Conservation (phyloP, 2,329 filamentous ascomycete species). For the Drechmeria coniospora region DNA sequence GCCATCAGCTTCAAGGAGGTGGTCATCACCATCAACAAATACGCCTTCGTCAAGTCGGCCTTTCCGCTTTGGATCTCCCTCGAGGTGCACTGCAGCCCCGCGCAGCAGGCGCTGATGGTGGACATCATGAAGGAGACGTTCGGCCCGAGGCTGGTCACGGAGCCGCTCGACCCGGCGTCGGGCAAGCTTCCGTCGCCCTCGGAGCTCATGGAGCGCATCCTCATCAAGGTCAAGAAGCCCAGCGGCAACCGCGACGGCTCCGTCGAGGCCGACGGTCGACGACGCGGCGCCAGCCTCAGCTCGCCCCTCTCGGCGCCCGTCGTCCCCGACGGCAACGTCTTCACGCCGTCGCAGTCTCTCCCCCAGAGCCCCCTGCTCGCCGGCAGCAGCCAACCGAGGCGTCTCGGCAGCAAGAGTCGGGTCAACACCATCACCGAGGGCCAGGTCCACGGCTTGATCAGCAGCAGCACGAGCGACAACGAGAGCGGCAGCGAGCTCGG, state of each 20-base stretch:
- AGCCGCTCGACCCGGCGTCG: slow-evolving; percentile 54
- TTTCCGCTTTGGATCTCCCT: slow-evolving; percentile 91
- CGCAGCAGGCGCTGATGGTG: slow-evolving; percentile 79
- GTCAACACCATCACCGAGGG: slow-evolving; percentile 44
- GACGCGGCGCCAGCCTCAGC: slow-evolving; percentile 56
- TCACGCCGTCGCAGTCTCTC: slow-evolving; percentile 34
- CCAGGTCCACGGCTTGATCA: slow-evolving; percentile 36
- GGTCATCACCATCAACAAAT: slow-evolving; percentile 84
- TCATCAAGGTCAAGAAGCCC: slow-evolving; percentile 90
- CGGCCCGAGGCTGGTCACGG: slow-evolving; percentile 60
- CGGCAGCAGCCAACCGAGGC: slow-evolving; percentile 35
- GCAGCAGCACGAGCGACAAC: slow-evolving; percentile 62
- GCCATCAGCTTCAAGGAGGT: slow-evolving; percentile 83
- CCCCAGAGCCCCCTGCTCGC: slow-evolving; percentile 38
- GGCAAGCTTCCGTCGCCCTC: slow-evolving; percentile 69
- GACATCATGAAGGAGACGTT: slow-evolving; percentile 78
- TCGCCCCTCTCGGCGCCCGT: slow-evolving; percentile 46
- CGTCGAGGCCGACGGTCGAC: slow-evolving; percentile 26
- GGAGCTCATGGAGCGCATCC: slow-evolving; percentile 64
- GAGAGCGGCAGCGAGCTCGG: slow-evolving; percentile 51
- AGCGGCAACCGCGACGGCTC: slow-evolving; percentile 25
- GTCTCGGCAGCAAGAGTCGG: slow-evolving; percentile 31
- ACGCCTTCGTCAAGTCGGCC: slow-evolving; percentile 74
- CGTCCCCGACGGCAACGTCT: slow-evolving; percentile 36
- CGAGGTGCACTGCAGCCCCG: slow-evolving; percentile 77